A percentile compares a stretch with the other conserved stretches of the same genome.
These are phyloP conservation scores for Yarrowia bubula DNA, from an alignment of 805 yeast species.

Conservation along the genomic window DNA sequence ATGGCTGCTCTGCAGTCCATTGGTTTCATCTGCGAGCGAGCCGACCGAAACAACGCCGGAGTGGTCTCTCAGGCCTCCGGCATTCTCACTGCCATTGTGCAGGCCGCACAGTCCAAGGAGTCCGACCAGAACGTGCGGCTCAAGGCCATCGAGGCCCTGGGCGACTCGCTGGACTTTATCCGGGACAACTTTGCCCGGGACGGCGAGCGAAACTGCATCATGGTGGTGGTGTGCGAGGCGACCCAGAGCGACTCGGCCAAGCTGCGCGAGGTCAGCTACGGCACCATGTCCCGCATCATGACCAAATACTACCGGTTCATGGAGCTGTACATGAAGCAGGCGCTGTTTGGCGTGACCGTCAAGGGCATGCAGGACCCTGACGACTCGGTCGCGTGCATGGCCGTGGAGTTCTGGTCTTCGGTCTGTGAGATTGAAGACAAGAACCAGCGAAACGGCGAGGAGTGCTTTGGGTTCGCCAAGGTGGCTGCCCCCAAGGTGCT, in stretches of 20 bases:
- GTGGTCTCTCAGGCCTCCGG: slow-evolving; percentile 85
- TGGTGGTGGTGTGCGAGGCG: slow-evolving; percentile 99
- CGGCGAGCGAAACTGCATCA: slow-evolving; percentile 92
- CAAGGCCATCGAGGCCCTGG: slow-evolving; percentile 89
- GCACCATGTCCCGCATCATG: slow-evolving; percentile 91
- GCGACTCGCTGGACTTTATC: slow-evolving; percentile 86
- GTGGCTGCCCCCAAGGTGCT: slow-evolving; percentile 81
- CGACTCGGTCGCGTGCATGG: slow-evolving; percentile 93
- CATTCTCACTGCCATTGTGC: slow-evolving; percentile 90
- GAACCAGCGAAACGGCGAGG: slow-evolving; percentile 31
- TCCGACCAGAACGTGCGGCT: slow-evolving; percentile 71
- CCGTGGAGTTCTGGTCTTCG: slow-evolving; percentile 98
- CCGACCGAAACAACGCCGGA: slow-evolving; percentile 76
- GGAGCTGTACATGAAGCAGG: slow-evolving; percentile 97
- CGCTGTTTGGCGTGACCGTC: slow-evolving; percentile 84
- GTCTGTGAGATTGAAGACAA: slow-evolving; percentile 94
- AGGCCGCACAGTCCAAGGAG: slow-evolving; percentile 88
- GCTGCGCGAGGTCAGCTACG: slow-evolving; percentile 91
- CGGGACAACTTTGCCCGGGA: slow-evolving; percentile 84
- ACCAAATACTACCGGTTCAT: slow-evolving; percentile 81
- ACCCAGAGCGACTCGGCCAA: slow-evolving; percentile 84
- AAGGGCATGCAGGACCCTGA: slow-evolving; percentile 80
- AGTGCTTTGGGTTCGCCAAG: slow-evolving; percentile 76
- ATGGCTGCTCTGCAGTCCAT: slow-evolving; percentile 83
- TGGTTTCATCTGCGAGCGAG: slow-evolving; percentile 94